A percentile compares a stretch with the other conserved stretches of the same genome.
Evolutionary conservation across 139 green algal genomes (phyloP).

Genomic region (Volvox reticuliferus): DNA sequence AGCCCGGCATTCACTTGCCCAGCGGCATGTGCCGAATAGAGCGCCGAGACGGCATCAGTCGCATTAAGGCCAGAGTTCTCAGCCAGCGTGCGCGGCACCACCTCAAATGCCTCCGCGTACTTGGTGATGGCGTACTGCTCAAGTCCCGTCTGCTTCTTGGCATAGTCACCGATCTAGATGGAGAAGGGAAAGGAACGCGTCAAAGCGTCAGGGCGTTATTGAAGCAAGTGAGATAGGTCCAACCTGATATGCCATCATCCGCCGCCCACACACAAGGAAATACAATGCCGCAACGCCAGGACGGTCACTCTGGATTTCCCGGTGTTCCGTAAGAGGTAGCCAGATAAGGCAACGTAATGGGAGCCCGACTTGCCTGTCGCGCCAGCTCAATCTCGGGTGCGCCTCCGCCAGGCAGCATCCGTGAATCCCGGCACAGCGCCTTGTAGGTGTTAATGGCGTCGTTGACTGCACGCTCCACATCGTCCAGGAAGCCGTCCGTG

Average conservation of each 20-base stretch:
- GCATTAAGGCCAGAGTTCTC: slow-evolving; percentile 89
- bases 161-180: slow-evolving; percentile 68
- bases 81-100: slow-evolving; percentile 88
- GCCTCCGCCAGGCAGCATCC: slow-evolving; percentile 87
- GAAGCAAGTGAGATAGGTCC: no score
- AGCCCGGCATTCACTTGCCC: slow-evolving; percentile 81
- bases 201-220: no score
- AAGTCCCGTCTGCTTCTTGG: slow-evolving; percentile 90
- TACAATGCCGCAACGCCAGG: no score
- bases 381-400: slow-evolving; percentile 93
- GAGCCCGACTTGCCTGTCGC: slow-evolving; percentile 59
- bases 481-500: slow-evolving; percentile 94
- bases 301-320: no score
- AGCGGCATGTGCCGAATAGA: slow-evolving; percentile 92
- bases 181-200: neutral
- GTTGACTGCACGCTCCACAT: slow-evolving; percentile 97
- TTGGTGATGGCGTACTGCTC: slow-evolving; percentile 97
- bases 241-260: no score
- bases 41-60: slow-evolving; percentile 77
- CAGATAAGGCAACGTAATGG: no score
- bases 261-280: no score
- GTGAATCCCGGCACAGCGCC: slow-evolving; percentile 85
- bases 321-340: no score
- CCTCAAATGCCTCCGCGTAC: slow-evolving; percentile 95
- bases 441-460: slow-evolving; percentile 98